Evolutionary conservation across 495 filamentous ascomycete genomes (phyloP).

Genomic region (Aspergillus ostianus): DNA sequence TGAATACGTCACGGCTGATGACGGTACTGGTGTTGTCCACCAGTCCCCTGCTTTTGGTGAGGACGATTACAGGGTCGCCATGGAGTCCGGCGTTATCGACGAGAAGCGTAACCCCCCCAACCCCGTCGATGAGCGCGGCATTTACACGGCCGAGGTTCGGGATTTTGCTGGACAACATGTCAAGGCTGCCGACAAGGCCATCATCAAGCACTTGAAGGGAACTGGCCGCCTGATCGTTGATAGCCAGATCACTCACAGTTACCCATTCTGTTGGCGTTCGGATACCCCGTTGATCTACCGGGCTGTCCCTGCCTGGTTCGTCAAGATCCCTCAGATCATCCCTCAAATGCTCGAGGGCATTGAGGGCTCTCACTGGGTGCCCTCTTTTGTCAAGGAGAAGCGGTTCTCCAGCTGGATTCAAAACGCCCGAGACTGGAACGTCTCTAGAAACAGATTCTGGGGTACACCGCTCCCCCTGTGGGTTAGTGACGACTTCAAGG

Average conservation of each 20-base stretch:
- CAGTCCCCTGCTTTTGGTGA: conserved; percentile 95
- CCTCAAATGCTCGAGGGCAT: conserved; percentile 90
- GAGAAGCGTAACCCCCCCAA: conserved; percentile 80
- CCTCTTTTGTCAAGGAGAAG: conserved; percentile 85
- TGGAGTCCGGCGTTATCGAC: conserved; percentile 74
- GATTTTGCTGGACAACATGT: conserved; percentile 91
- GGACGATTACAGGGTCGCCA: conserved; percentile 88
- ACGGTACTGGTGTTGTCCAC: conserved; percentile 94
- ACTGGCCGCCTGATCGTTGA: conserved; percentile 81
- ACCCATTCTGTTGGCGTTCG: conserved; percentile 93
- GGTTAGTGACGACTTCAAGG: conserved; percentile 84
- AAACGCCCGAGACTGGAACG: conserved; percentile 97
- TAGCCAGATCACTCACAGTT: conserved; percentile 88
- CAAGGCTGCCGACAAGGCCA: conserved; percentile 90
- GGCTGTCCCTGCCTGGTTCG: conserved; percentile 94
- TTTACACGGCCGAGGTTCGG: conserved; percentile 74
- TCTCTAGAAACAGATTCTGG: conserved; percentile 95
- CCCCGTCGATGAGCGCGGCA: conserved; percentile 79
- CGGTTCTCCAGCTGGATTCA: conserved; percentile 84
- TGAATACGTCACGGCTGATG: conserved; percentile 86
- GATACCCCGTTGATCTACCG: conserved; percentile 95
- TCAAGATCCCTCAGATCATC: conserved; percentile 80
- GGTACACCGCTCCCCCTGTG: conserved; percentile 93
- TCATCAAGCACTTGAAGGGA: conserved; percentile 87
- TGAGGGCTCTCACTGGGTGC: conserved; percentile 91